phyloP scores from a whole-genome alignment of 768 basidiomycete genomes.

The Thelephora ganbajun region DNA sequence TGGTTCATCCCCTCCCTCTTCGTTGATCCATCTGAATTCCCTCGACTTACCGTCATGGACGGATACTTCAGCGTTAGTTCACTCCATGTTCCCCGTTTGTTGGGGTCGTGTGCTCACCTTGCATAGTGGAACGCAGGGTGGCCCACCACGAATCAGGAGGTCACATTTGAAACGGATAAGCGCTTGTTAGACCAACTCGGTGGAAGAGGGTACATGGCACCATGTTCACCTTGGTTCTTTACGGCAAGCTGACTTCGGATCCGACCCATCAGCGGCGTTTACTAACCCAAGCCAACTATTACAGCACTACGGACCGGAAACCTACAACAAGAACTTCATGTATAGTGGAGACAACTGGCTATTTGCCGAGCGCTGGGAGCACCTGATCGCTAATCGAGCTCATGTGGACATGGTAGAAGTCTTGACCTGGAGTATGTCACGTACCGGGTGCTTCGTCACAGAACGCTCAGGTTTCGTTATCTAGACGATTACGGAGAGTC shows the following conservation, averaged over 20 bases:
- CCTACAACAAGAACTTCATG: slow-evolving; percentile 65
- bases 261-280: no score
- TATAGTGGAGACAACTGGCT: slow-evolving; percentile 58
- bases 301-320: slow-evolving; percentile 46
- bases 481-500: slow-evolving; percentile 44
- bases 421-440: slow-evolving; percentile 40
- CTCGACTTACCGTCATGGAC: slow-evolving; percentile 27
- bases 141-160: slow-evolving; percentile 31
- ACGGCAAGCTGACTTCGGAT: slow-evolving; percentile 19
- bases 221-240: slow-evolving; percentile 69
- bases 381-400: slow-evolving; percentile 39
- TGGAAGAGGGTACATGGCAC: slow-evolving; percentile 27
- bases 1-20: slow-evolving; percentile 66
- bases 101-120: not conserved
- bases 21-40: slow-evolving; percentile 35
- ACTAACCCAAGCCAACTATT: not conserved
- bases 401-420: slow-evolving; percentile 47
- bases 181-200: slow-evolving; percentile 11
- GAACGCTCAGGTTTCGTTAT: not conserved
- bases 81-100: not conserved
- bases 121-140: slow-evolving; percentile 67
- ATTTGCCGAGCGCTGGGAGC: slow-evolving; percentile 55
- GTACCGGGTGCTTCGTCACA: not conserved
- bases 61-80: slow-evolving; percentile 44
- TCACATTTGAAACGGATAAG: slow-evolving; percentile 12